Evolutionary conservation across 1,139 yeast species (phyloP).

Genomic region (Suhomyces coccinellae): DNA sequence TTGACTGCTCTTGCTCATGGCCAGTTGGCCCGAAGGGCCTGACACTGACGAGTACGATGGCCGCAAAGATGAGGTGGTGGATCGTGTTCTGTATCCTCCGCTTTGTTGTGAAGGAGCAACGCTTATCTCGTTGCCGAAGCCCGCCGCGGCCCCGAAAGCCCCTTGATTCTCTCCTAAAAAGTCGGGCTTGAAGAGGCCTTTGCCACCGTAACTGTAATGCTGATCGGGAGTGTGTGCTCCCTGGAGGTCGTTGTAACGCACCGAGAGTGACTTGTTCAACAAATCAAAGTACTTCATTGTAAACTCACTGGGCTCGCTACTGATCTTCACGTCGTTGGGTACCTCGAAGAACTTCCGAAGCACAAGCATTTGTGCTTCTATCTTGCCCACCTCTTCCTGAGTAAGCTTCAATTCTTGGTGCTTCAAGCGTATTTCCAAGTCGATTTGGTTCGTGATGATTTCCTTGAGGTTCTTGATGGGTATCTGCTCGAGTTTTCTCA

Average conservation of each 20-base stretch:
- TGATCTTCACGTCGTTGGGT: slow-evolving; percentile 36
- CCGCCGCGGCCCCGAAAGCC: background rate
- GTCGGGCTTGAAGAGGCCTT: slow-evolving; percentile 14
- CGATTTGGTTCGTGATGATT: slow-evolving; percentile 53
- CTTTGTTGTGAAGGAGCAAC: slow-evolving; percentile 5
- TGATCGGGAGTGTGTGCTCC: slow-evolving; percentile 6
- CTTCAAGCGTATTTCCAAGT: slow-evolving; percentile 67
- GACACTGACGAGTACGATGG: slow-evolving; percentile 29
- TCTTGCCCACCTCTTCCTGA: slow-evolving; percentile 63
- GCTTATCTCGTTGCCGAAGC: slow-evolving; percentile 2
- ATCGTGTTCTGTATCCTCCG: slow-evolving; percentile 44
- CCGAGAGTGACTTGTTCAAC: slow-evolving; percentile 36
- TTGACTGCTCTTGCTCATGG: slow-evolving; percentile 5
- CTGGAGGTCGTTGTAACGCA: slow-evolving; percentile 31
- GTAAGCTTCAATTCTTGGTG: slow-evolving; percentile 63
- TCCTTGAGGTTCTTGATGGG: slow-evolving; percentile 42
- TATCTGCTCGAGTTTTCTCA: slow-evolving; percentile 27
- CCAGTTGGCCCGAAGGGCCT: slow-evolving; percentile 13
- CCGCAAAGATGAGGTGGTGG: slow-evolving; percentile 51
- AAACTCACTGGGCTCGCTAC: slow-evolving; percentile 51
- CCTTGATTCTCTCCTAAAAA: slow-evolving; percentile 11
- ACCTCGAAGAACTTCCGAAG: slow-evolving; percentile 55
- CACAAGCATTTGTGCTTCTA: slow-evolving; percentile 59
- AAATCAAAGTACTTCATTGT: slow-evolving; percentile 48
- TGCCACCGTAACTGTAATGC: slow-evolving; percentile 12